These are phyloP conservation scores for Pseudocercospora fuligena DNA, from an alignment of 2,329 filamentous ascomycete genomes.

Conservation along the genomic window DNA sequence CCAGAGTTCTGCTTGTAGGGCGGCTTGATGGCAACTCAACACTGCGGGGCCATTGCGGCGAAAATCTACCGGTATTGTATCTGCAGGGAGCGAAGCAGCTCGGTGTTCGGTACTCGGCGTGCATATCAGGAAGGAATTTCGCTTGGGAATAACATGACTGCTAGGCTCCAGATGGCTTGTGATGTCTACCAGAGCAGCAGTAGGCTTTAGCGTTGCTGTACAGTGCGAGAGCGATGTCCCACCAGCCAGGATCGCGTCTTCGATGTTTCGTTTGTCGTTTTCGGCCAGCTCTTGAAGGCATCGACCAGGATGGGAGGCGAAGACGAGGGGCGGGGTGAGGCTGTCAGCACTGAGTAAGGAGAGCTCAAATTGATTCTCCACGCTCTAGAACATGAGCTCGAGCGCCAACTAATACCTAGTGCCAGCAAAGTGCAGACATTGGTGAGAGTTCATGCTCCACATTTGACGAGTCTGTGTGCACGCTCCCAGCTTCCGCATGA, in stretches of 20 bases:
- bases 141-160: neutral
- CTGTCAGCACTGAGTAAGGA: constrained; percentile 12
- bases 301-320: neutral
- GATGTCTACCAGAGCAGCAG: neutral
- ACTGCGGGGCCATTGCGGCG: neutral
- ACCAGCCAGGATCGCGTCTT: neutral
- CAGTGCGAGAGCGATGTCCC: neutral
- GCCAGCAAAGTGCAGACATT: neutral
- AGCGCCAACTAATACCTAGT: neutral
- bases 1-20: neutral
- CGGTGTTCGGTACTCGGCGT: neutral
- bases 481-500: neutral
- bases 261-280: neutral
- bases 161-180: neutral
- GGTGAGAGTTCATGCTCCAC: too few relatives aligned
- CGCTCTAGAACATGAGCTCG: neutral
- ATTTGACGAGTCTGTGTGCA: neutral
- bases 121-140: neutral
- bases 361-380: neutral
- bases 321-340: neutral
- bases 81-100: neutral
- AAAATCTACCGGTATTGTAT: neutral
- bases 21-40: neutral
- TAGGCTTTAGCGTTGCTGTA: neutral
- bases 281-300: neutral